Evolutionary conservation across 306 rosid genomes (phyloP), one percentile per base, ranked within the genome.

Genomic region (Ceratonia siliqua): DNA sequence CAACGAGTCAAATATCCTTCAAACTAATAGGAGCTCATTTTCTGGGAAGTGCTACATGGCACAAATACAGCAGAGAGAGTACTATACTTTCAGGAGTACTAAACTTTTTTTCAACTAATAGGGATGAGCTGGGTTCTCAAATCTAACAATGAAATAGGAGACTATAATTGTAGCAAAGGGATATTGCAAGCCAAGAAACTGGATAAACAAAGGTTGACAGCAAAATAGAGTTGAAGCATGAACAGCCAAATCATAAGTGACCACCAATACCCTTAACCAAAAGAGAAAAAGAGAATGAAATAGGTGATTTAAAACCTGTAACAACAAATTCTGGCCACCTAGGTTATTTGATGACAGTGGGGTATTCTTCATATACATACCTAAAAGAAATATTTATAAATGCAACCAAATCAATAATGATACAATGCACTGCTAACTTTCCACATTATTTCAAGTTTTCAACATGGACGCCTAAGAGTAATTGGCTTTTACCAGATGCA

Each of bases 301-400:
- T 64, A 27, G 8, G 43, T 4, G 28, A 30, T 77, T 41, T 17
- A 77, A 59, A 42, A 91, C 97, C 92, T 90, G 96, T 62, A 92
- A 63, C 82, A 90, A 20, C 3, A 94, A 58, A 68, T 84, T 87
- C 81, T 88, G 98, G 48, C 79, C 86, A 8, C 80, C 74, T 76
- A 88, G 80, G 81, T n/a, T 85, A 74, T 86, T 88, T 66, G 97
- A 87, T 38, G 91, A 45, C 17, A 79, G 32, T 4, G 88, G 90
- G 70, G 79, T 75, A 78, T 83, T 89, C 92, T 90, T 90, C 6
- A 59, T 62, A 75, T 86, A 92, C 82, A 84, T 72, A 64, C 84
- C 96, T 88, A 86, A 45, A 80, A 82, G 64, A 43, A 52, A 43
- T 21, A 68, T 48, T 43, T 21, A 27, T 67, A 68, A 62, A 76